These are phyloP conservation scores for Boletus bicolor DNA, from an alignment of 768 basidiomycete genomes.

Conservation along the genomic window DNA sequence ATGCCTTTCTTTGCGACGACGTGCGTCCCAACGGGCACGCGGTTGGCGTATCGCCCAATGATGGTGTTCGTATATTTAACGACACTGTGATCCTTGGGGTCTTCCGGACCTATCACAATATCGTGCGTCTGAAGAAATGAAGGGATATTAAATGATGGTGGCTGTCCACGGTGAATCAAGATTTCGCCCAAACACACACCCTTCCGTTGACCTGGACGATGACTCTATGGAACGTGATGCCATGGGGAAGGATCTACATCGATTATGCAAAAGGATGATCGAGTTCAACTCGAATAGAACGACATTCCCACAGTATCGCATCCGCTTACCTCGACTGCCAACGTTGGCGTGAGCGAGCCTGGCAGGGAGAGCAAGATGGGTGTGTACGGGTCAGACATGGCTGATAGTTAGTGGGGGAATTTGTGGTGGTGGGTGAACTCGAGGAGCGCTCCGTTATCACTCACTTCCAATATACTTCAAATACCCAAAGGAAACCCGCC, in stretches of 20 bases:
- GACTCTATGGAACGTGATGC: slow-evolving; percentile 66
- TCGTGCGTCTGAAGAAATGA: slow-evolving; percentile 57
- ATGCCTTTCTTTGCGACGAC: slow-evolving; percentile 52
- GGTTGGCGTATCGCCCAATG: slow-evolving; percentile 71
- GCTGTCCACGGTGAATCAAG: not conserved
- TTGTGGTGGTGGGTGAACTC: not conserved
- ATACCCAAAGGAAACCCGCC: not conserved
- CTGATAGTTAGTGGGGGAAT: no score
- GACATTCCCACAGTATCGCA: slow-evolving; percentile 5
- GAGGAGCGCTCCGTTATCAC: not conserved
- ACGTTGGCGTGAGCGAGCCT: slow-evolving; percentile 46
- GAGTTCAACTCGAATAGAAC: not conserved
- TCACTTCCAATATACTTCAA: not conserved
- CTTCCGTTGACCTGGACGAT: slow-evolving; percentile 63
- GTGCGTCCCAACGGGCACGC: slow-evolving; percentile 60
- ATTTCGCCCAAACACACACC: slow-evolving; percentile 33
- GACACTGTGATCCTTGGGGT: slow-evolving; percentile 50
- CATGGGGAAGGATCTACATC: slow-evolving; percentile 57
- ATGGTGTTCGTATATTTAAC: slow-evolving; percentile 73
- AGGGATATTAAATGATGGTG: not conserved
- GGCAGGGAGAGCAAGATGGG: slow-evolving; percentile 55
- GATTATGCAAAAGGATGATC: not conserved
- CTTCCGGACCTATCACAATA: slow-evolving; percentile 70
- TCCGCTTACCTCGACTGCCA: slow-evolving; percentile 59
- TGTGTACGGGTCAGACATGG: slow-evolving; percentile 42